These are phyloP conservation scores for Pelagomonas calceolata DNA, from an alignment of 108 stramenopile genomes.

Conservation along the genomic window DNA sequence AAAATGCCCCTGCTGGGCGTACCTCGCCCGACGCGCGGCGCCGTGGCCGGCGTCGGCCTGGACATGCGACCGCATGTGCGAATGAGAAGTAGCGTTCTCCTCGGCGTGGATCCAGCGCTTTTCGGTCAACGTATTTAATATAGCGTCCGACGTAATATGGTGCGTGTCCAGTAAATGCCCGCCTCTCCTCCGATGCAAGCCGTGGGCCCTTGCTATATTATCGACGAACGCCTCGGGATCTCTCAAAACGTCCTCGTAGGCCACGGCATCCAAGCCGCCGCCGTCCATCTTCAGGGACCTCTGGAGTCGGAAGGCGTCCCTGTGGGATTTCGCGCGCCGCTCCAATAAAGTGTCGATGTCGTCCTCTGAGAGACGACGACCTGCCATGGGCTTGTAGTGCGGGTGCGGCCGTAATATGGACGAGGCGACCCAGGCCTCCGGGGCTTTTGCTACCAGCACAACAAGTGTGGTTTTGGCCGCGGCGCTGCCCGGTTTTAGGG, in stretches of 20 bases:
- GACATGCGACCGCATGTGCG: no score
- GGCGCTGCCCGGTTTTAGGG: background rate
- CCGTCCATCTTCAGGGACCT: background rate
- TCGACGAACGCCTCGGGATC: no score
- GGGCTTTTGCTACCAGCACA: background rate
- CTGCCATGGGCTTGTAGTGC: background rate
- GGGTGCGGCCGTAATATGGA: background rate
- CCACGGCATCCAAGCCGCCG: background rate
- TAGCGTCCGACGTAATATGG: background rate
- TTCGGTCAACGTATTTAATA: no score
- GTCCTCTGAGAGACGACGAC: background rate
- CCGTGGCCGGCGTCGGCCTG: no score
- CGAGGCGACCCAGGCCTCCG: background rate
- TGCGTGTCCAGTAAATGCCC: background rate
- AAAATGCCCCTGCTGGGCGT: background rate
- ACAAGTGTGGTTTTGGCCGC: background rate
- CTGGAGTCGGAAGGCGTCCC: no score
- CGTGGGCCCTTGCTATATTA: background rate
- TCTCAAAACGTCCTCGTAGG: background rate
- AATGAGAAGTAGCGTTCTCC: no score
- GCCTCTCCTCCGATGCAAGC: background rate
- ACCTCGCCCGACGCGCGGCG: background rate
- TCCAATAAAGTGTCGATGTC: background rate
- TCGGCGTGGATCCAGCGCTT: no score
- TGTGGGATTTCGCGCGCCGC: no score